A percentile compares a stretch with the other conserved stretches of the same genome.
phyloP scores from a whole-genome alignment of 345 rosid genomes.

The Gossypium rotundifolium region DNA sequence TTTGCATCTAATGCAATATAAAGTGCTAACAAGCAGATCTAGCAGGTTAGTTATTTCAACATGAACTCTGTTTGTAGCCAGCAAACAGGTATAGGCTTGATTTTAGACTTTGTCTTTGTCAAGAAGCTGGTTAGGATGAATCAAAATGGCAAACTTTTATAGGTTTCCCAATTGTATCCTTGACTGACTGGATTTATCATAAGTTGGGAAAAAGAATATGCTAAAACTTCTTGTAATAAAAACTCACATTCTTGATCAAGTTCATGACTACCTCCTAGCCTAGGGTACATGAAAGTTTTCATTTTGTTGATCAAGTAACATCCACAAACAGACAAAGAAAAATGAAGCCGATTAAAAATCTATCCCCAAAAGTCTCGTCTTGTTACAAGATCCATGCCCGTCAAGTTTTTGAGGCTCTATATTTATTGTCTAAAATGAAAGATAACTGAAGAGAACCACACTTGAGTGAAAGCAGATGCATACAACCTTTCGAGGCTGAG shows the following conservation, averaged over 20 bases:
- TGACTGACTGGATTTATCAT: neutral
- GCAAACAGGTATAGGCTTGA: neutral
- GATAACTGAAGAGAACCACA: neutral
- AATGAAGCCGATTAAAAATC: neutral
- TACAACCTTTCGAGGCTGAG: neutral
- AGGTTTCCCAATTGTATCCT: neutral
- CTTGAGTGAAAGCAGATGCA: neutral
- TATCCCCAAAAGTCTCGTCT: neutral
- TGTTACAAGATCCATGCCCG: neutral
- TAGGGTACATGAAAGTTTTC: neutral
- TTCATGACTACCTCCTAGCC: neutral
- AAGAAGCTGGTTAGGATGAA: neutral
- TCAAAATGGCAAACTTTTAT: neutral
- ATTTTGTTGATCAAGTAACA: neutral
- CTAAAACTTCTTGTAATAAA: neutral
- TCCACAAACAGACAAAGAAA: neutral
- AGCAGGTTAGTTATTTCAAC: neutral
- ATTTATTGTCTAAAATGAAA: neutral
- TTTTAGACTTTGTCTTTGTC: neutral
- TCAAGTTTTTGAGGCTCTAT: neutral
- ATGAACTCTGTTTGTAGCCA: neutral
- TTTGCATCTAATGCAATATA: neutral
- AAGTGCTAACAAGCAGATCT: neutral
- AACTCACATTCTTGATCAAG: neutral
- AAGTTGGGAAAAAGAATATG: neutral